A percentile compares a stretch with the other conserved stretches of the same genome.
phyloP scores from a whole-genome alignment of 2,329 filamentous ascomycete species.

The Iodosphaeria phyllophila region DNA sequence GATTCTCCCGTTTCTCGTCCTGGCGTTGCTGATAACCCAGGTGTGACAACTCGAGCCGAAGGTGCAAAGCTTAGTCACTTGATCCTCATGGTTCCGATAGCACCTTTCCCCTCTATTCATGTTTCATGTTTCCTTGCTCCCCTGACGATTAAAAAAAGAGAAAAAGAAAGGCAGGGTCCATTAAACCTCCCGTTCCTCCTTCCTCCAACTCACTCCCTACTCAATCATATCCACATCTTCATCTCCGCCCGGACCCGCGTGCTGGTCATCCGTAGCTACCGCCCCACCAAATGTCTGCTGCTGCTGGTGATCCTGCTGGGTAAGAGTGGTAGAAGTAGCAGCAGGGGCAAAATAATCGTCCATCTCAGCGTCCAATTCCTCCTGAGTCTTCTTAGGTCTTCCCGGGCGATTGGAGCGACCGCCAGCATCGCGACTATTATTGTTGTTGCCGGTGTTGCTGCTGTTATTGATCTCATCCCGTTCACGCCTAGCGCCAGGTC shows the following conservation, averaged over 20 bases:
- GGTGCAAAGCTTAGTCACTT: too few relatives aligned
- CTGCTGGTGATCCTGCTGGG: slow-evolving; percentile 14
- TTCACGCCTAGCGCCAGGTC: slow-evolving; percentile 26
- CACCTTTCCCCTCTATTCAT: too few relatives aligned
- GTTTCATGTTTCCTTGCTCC: too few relatives aligned
- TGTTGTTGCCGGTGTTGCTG: slow-evolving; percentile 17
- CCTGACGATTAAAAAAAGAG: too few relatives aligned
- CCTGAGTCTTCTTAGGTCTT: slow-evolving; percentile 67
- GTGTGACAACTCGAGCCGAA: too few relatives aligned
- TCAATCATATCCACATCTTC: slow-evolving; percentile 59
- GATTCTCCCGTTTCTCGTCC: too few relatives aligned
- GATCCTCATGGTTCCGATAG: too few relatives aligned
- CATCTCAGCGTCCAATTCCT: slow-evolving; percentile 94
- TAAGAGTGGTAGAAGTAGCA: slow-evolving; percentile 18
- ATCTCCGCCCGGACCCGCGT: too few relatives aligned
- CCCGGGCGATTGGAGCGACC: slow-evolving; percentile 27
- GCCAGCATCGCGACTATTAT: slow-evolving; percentile 18
- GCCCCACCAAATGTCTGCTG: slow-evolving; percentile 10
- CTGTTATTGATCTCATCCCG: slow-evolving; percentile 17
- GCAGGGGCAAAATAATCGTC: slow-evolving; percentile 64
- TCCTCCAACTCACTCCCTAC: slow-evolving; percentile 13
- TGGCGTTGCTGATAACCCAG: too few relatives aligned
- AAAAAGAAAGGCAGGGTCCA: too few relatives aligned
- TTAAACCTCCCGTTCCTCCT: too few relatives aligned
- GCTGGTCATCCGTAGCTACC: too few relatives aligned